Base-by-base conservation (phyloP, 2,329 filamentous ascomycete genomes). In the Neofusicoccum sp. region DNA sequence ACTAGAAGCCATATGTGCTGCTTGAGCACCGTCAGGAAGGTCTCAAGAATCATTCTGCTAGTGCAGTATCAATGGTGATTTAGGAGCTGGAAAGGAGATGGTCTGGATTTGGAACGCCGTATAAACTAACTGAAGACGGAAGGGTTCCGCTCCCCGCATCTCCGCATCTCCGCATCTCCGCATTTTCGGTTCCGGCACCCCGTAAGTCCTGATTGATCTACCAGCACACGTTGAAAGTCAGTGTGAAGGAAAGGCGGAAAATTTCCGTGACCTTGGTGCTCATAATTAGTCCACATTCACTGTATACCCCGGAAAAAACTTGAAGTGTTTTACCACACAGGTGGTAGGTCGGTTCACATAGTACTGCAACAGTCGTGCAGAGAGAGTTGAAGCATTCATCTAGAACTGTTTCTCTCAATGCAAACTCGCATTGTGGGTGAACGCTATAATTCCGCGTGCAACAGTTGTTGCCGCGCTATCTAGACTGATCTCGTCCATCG, bases 121-220 rank as follows among this genome's bases (percentile, higher is more conserved):
- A 36, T 50, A 50, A 50, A 7, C 48, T 37, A 22, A 50, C 14
- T 6, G 14, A n/a, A 50, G 48, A 37, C 48, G 48, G 48, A 50
- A 50, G 33, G 28, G 14, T 50, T 50, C 48, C 48, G 48, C 33
- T 28, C 48, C 48, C 48, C 48, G 48, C 48, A 50, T 37, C 48
- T 36, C 47, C 47, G 47, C 48, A 50, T 37, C 48, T 36, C 47
- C 47, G 47, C 47, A 16, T 36, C 12, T 16, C 33, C 29, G n/a
- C 22, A 22, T 22, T 22, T 22, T 22, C 22, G 48, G 12, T 33
- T 4, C 6, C 14, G 33, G 48, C 33, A 49, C 9, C 22, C 48
- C 12, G 7, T 12, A 50, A 36, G 2, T 28, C 5, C 16, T 11
- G 16, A 28, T 29, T 45, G 43, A 45, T 45, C 43, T 45, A 28